phyloP scores from a whole-genome alignment of 2,329 filamentous ascomycete genomes.

The Cordyceps cateniannulata region DNA sequence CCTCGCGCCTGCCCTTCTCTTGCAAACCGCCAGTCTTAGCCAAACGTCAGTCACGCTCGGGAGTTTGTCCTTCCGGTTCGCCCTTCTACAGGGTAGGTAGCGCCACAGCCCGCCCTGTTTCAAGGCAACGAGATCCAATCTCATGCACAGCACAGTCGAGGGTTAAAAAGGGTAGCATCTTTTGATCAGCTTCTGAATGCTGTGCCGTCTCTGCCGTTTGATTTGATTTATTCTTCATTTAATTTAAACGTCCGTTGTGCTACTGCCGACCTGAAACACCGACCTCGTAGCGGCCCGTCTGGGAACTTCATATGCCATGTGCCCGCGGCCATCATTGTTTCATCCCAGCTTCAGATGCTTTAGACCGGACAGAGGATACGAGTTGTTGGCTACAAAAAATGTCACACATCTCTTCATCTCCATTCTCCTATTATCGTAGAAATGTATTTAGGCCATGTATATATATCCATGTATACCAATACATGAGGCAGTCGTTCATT shows the following conservation, averaged over 20 bases:
- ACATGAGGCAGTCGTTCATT: not conserved
- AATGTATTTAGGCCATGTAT: not conserved
- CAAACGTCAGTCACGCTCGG: no score
- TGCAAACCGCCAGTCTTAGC: no score
- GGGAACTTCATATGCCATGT: not conserved
- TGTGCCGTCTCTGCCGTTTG: not conserved
- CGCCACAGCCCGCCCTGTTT: no score
- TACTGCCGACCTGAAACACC: not conserved
- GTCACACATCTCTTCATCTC: not conserved
- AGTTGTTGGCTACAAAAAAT: not conserved
- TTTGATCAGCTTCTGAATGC: not conserved
- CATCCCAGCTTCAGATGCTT: conserved; percentile 1
- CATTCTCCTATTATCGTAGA: not conserved
- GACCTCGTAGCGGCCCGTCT: not conserved
- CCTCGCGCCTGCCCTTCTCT: no score
- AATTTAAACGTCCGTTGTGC: not conserved
- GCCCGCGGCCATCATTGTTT: not conserved
- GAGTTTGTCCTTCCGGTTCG: no score
- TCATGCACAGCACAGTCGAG: not conserved
- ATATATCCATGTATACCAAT: not conserved
- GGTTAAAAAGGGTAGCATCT: no score
- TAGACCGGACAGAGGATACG: not conserved
- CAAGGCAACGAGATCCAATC: no score
- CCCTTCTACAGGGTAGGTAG: no score
- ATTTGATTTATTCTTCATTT: no score